Base-by-base conservation (phyloP, 768 basidiomycete genomes). In the Termitomyces eurrhizus region DNA sequence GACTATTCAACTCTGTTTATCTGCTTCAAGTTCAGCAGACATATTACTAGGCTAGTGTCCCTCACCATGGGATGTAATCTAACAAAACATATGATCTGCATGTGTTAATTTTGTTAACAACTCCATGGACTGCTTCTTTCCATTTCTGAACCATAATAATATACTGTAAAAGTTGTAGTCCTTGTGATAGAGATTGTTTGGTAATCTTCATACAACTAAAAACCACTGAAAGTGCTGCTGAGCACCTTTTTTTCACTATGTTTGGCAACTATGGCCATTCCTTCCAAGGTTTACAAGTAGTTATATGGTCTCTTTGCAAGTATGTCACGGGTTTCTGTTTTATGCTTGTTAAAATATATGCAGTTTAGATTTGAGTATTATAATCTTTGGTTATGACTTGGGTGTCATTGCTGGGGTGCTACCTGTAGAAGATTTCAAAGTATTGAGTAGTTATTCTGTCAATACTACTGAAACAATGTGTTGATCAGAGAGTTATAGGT, bases 211-310 rank as follows among this genome's bases (percentile, higher is more conserved):
- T n/a, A n/a, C n/a, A n/a, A n/a, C n/a, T n/a, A n/a, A n/a, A n/a
- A n/a, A n/a, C n/a, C n/a, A n/a, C n/a, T n/a, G n/a, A n/a, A n/a
- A n/a, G n/a, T n/a, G n/a, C n/a, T n/a, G n/a, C n/a, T n/a, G n/a
- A n/a, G n/a, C n/a, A n/a, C n/a, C 46, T 13, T 8, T 21, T 3
- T 11, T 51, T 8, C 7, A 32, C 5, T 21, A 5, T 5, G 14
- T 26, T 18, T 36, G 16, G 24, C 5, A 26, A 53, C 26, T 18
- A 60, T 78, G 76, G 57, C 70, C 46, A 70, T 79, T 13, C 67
- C 76, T 26, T 78, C 78, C n/a, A 80, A 81, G 62, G 75, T 81
- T 37, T 81, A 81, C 67, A 83, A 80, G 16, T 83, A 79, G 80
- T 69, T 83, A 2, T 83, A 80, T 61, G 81, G 81, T 18, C 69